Base-by-base conservation (phyloP, 805 yeast genomes). In the Candida maltosa region DNA sequence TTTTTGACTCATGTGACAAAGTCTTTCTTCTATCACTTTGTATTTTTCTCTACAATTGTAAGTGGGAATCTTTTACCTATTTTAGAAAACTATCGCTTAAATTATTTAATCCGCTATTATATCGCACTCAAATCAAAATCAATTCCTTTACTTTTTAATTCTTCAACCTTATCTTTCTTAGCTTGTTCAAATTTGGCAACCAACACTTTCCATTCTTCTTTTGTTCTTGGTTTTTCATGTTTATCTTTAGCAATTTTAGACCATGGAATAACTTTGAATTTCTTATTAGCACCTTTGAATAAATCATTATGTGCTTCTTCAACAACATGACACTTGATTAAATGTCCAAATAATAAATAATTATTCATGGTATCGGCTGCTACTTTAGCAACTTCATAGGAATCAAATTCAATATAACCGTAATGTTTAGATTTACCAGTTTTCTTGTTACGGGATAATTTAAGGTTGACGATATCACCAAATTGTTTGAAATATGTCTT, bases 331-430 rank as follows among this genome's bases (percentile, higher is more conserved):
- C 70, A 70, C 60, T 85, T 82, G 48, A 93, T 66, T 42, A 89
- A 75, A 60, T 91, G 97, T 5, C 94, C 94, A 65, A 86, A 80
- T 29, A 93, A 56, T 43, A 93, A 72, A 52, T 93, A 93, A 63
- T 93, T 93, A 62, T 93, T 82, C 98, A 93, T 93, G 30, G 97
- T 81, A 46, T 93, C 97, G 42, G 84, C 85, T 3, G 96, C 98
- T 42, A 88, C 71, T 47, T 78, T 74, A 29, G 97, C 97, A 37
- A 84, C 94, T 31, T 80, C 86, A 25, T 58, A 54, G 36, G 78
- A 71, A 27, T 73, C 75, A 53, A 91, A 93, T 62, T 93, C 96
- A 30, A 93, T 67, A 59, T 87, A 91, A 5, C 88, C 97, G 59
- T 80, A 91, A 58, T 88, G 97, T 64, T 87, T 89, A 11, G 95